Conservation (phyloP, 2,329 filamentous ascomycete genomes). For the Penicillium sp. region DNA sequence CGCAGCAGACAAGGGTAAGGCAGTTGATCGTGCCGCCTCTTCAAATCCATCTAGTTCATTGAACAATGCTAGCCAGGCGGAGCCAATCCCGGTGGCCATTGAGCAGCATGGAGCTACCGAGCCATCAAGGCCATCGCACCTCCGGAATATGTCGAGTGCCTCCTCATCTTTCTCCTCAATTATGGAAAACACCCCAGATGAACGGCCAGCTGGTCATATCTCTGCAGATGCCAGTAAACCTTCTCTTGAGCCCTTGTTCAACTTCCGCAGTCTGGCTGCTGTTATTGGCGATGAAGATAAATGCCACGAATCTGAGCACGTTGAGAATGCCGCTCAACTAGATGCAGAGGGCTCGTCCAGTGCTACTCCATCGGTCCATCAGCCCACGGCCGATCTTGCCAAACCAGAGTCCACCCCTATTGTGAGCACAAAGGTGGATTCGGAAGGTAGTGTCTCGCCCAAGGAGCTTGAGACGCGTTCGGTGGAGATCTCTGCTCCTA, state of each 20-base stretch:
- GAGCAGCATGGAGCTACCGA: constrained; percentile 47
- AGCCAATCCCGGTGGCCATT: constrained; percentile 28
- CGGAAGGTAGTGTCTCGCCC: constrained; percentile 23
- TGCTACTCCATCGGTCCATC: constrained; percentile 18
- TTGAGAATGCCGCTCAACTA: constrained; percentile 32
- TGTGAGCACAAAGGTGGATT: constrained; percentile 8
- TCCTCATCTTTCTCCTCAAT: constrained; percentile 80
- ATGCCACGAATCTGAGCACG: constrained; percentile 38
- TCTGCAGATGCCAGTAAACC: constrained; percentile 51
- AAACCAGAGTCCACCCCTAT: constrained; percentile 9
- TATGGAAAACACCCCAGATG: constrained; percentile 58
- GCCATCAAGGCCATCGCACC: constrained; percentile 64
- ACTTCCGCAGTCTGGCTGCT: constrained; percentile 82
- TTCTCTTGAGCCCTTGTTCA: constrained; percentile 77
- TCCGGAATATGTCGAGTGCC: constrained; percentile 81
- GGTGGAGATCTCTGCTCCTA: constrained; percentile 32
- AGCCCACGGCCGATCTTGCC: constrained; percentile 9
- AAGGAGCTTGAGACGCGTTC: constrained; percentile 41
- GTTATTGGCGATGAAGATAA: constrained; percentile 71
- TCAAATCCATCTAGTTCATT: constrained; percentile 17
- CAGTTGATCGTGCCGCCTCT: constrained; percentile 56
- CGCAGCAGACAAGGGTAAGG: constrained; percentile 65
- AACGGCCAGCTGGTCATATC: constrained; percentile 48
- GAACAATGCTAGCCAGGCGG: constrained; percentile 12
- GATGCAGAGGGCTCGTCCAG: constrained; percentile 27